phyloP scores from a whole-genome alignment of 208 protist genomes.

The Crithidia brevicula region DNA sequence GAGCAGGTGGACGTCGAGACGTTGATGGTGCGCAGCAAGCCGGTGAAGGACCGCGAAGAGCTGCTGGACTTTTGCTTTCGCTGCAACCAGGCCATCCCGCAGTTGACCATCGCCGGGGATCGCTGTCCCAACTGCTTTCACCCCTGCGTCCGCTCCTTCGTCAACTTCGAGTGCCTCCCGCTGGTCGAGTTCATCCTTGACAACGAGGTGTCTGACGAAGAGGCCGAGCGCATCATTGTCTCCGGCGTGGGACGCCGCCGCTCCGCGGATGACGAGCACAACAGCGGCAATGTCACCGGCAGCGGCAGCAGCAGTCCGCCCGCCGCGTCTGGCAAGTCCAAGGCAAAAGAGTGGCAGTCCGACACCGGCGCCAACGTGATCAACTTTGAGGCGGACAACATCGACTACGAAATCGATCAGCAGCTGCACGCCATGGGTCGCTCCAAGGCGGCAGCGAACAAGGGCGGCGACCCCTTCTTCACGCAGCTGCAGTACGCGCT shows the following conservation, averaged over 20 bases:
- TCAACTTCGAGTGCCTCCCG: conserved; percentile 92
- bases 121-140: conserved; percentile 92
- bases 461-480: conserved; percentile 88
- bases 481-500: conserved; percentile 85
- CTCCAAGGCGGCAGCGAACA: conserved; percentile 62
- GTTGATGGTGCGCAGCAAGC: conserved; percentile 89
- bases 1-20: conserved; percentile 93
- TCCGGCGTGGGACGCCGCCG: conserved; percentile 56
- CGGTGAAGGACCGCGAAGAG: conserved; percentile 89
- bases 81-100: conserved; percentile 89
- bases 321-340: background rate
- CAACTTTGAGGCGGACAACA: conserved; percentile 89
- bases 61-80: conserved; percentile 92
- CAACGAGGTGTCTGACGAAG: conserved; percentile 87
- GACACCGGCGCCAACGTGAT: conserved; percentile 83
- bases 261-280: conserved; percentile 28
- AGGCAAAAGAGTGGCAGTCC: conserved; percentile 61
- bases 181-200: conserved; percentile 94
- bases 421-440: conserved; percentile 83
- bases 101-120: conserved; percentile 84
- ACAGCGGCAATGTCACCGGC: conserved; percentile 1
- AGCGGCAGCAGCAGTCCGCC: background rate
- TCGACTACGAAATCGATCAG: conserved; percentile 87
- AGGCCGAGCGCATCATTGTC: conserved; percentile 84
- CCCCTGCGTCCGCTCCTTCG: conserved; percentile 93